Conservation (phyloP, 768 basidiomycete species). For the Tricholoma flavovirens region DNA sequence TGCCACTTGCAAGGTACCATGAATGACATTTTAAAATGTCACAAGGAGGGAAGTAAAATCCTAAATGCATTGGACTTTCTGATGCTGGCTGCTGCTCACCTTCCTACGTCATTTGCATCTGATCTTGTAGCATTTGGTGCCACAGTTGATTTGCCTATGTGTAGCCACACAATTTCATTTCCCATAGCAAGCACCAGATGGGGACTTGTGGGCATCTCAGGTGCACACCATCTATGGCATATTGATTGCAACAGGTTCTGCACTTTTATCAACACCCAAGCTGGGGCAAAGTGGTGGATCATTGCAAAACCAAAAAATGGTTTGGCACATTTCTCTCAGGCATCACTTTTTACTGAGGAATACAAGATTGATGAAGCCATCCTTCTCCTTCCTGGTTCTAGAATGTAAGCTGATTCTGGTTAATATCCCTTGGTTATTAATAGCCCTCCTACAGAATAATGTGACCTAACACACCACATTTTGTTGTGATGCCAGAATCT, state of each 20-base stretch:
- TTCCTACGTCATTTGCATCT: not conserved
- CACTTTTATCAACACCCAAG: not conserved
- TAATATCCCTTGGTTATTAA: not conserved
- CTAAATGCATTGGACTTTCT: not conserved
- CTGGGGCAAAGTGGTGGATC: not conserved
- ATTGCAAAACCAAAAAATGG: not conserved
- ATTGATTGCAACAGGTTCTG: not conserved
- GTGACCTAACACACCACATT: not conserved
- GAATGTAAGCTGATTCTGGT: not conserved
- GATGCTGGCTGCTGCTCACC: not conserved
- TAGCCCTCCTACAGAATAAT: not conserved
- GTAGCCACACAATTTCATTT: not conserved
- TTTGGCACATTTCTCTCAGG: not conserved
- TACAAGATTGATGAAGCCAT: not conserved
- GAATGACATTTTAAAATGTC: not conserved
- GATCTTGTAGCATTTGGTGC: not conserved
- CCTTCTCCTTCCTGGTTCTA: not conserved
- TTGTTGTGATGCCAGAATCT: not conserved
- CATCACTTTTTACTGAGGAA: not conserved
- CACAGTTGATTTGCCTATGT: not conserved
- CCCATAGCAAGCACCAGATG: not conserved
- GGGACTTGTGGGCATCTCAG: not conserved
- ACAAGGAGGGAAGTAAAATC: not conserved
- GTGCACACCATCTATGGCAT: not conserved
- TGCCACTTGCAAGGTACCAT: not conserved